phyloP scores from a whole-genome alignment of 257 asterid genomes.

The Jasminum sambac region DNA sequence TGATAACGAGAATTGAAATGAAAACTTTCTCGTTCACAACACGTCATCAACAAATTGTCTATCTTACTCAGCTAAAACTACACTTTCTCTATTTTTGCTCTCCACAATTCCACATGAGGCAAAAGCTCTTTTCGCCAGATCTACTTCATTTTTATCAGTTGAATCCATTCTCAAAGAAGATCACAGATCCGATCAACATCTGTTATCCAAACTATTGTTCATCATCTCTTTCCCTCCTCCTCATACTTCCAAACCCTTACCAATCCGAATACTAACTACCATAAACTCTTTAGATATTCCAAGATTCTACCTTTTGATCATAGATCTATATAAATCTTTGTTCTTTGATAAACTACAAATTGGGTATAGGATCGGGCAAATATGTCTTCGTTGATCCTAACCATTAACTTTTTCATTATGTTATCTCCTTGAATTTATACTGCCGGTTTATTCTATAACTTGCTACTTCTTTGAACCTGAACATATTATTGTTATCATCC shows the following conservation, averaged over 20 bases:
- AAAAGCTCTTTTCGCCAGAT: too few relatives aligned
- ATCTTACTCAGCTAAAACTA: too few relatives aligned
- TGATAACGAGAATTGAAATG: too few relatives aligned
- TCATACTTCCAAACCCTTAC: background rate
- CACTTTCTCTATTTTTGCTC: too few relatives aligned
- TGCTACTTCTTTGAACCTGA: constrained; percentile 10
- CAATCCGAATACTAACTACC: background rate
- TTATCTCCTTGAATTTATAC: constrained; percentile 65
- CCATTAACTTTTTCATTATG: constrained; percentile 54
- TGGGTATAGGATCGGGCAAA: constrained; percentile 24
- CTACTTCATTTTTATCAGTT: too few relatives aligned
- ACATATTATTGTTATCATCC: background rate
- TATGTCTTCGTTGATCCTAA: constrained; percentile 64
- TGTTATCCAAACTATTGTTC: background rate
- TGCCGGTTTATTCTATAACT: constrained; percentile 80
- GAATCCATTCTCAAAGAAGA: too few relatives aligned
- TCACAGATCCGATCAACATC: too few relatives aligned
- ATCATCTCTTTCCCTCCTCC: background rate
- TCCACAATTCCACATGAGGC: too few relatives aligned
- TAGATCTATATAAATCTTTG: background rate
- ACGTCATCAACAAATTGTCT: too few relatives aligned
- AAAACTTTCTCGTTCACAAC: too few relatives aligned
- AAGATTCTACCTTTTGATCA: background rate
- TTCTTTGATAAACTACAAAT: constrained; percentile 13
- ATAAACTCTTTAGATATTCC: background rate